A percentile compares a stretch with the other conserved stretches of the same genome.
Conservation (phyloP, 768 basidiomycete species). For the Sutorius australiensis region DNA sequence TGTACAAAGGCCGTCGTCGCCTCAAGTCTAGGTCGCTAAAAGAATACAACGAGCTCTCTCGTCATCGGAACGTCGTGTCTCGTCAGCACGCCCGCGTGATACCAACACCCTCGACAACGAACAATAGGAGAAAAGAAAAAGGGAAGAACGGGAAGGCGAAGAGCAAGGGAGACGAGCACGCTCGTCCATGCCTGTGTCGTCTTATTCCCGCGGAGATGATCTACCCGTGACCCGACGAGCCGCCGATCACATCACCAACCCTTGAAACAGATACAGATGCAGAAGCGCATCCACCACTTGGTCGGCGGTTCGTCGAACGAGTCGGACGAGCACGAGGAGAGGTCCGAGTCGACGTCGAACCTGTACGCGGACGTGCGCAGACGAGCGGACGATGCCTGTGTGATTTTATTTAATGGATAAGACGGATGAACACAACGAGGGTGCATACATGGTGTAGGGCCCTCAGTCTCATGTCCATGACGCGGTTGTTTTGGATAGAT, state of each 20-base stretch:
- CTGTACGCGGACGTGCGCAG: conserved; percentile 12
- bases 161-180: not conserved
- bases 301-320: conserved; percentile 19
- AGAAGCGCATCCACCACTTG: conserved; percentile 21
- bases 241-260: conserved; percentile 17
- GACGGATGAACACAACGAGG: not conserved
- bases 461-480: conserved; percentile 10
- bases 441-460: conserved; percentile 9
- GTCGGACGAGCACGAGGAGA: conserved; percentile 23
- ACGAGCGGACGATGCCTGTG: conserved; percentile 8
- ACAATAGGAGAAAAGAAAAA: not conserved
- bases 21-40: not conserved
- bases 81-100: not conserved
- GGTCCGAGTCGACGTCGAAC: conserved; percentile 24
- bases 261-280: conserved; percentile 22
- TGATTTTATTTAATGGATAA: not conserved
- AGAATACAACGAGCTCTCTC: not conserved
- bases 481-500: not conserved
- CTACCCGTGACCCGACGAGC: not conserved
- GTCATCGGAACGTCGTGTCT: not conserved
- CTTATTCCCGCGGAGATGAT: conserved; percentile 14
- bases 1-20: not conserved
- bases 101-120: not conserved
- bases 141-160: not conserved
- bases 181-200: not conserved